These are phyloP conservation scores for Irpex lacteus DNA, from an alignment of 1,284 basidiomycete species.

Conservation along the genomic window DNA sequence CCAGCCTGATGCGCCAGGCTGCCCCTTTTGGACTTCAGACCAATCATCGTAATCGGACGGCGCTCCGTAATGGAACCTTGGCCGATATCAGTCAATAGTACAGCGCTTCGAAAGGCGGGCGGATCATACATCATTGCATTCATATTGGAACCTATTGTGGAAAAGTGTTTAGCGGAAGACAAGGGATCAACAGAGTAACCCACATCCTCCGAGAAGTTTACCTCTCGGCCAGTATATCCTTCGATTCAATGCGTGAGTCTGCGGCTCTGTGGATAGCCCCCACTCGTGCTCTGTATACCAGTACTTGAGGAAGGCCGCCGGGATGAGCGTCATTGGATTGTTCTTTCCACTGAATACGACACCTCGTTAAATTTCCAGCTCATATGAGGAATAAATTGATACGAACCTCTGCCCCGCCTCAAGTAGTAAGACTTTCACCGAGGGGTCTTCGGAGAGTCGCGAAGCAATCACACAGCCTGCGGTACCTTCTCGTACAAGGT, in stretches of 20 bases:
- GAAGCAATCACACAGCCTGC: constrained; percentile 68
- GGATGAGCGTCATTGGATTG: constrained; percentile 17
- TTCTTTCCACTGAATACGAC: constrained; percentile 15
- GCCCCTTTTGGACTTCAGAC: constrained; percentile 42
- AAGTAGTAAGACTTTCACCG: constrained; percentile 54
- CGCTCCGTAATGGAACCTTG: constrained; percentile 68
- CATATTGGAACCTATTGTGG: constrained; percentile 51
- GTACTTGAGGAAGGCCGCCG: constrained; percentile 27
- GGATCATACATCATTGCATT: constrained; percentile 60
- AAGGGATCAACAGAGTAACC: constrained; percentile 23
- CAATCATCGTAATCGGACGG: constrained; percentile 72
- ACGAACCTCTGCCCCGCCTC: constrained; percentile 65
- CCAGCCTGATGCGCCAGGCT: constrained; percentile 56
- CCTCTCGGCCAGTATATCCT: constrained; percentile 60
- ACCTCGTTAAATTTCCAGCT: constrained; percentile 16
- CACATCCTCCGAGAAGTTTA: constrained; percentile 70
- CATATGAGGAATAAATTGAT: not conserved
- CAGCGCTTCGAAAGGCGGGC: not conserved
- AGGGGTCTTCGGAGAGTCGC: constrained; percentile 58
- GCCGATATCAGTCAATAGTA: not conserved
- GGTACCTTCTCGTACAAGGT: constrained; percentile 38
- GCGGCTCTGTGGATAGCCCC: constrained; percentile 52
- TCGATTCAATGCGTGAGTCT: constrained; percentile 42
- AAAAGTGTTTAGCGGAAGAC: too few relatives aligned
- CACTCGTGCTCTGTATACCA: constrained; percentile 47